phyloP scores from a whole-genome alignment of 352 stramenopile genomes.

The Phytopythium helicoides region DNA sequence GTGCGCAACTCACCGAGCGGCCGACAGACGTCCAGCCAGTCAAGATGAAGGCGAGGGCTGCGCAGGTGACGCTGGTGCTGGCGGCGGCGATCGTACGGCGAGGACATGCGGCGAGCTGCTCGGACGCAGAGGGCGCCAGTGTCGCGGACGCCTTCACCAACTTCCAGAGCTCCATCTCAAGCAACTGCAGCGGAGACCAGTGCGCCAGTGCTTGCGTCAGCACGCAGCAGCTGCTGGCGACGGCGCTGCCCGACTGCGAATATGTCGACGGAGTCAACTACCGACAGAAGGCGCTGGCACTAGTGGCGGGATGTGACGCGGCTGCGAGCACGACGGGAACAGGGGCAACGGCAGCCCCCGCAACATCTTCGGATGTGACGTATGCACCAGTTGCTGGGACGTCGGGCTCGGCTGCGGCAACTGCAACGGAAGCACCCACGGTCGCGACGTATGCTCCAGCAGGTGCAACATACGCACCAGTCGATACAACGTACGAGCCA shows the following conservation, averaged over 20 bases:
- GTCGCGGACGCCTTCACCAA: background rate
- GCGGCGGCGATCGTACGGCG: background rate
- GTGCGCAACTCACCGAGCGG: too few species aligned
- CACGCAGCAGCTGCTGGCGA: conserved; percentile 1
- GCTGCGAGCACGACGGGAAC: background rate
- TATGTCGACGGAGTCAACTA: conserved; percentile 7
- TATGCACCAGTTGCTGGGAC: background rate
- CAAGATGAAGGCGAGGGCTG: too few species aligned
- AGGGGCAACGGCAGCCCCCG: background rate
- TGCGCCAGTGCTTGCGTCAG: background rate
- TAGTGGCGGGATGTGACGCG: background rate
- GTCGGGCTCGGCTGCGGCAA: too few species aligned
- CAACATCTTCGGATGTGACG: background rate
- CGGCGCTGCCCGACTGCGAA: conserved; percentile 7
- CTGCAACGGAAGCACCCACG: background rate
- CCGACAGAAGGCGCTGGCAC: background rate
- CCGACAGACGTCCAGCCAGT: too few species aligned
- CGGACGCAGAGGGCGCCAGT: background rate
- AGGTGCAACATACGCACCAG: background rate
- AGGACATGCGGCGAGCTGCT: background rate
- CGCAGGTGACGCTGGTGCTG: background rate
- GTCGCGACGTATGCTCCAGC: background rate
- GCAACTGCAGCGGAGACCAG: background rate
- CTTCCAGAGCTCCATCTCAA: conserved; percentile 1
- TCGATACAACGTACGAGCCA: too few species aligned